Evolutionary conservation across 1,284 basidiomycete genomes (phyloP).

Genomic region (Coniferiporia sulphurascens): DNA sequence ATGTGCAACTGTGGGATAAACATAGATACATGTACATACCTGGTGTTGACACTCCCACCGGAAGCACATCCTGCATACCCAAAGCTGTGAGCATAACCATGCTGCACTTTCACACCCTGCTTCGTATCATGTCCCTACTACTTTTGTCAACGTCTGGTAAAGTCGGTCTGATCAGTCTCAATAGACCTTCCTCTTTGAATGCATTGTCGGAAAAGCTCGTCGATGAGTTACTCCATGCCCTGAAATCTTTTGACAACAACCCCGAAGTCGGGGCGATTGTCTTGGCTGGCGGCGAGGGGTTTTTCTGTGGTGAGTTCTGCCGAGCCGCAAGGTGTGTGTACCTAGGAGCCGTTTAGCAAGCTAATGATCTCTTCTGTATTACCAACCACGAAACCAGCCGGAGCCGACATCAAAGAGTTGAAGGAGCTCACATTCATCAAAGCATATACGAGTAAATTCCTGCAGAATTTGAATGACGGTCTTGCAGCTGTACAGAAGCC

Average conservation of each 20-base stretch:
- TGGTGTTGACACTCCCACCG: slow-evolving; percentile 8
- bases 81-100: neutral
- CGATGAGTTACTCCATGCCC: slow-evolving; percentile 38
- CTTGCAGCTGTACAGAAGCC: slow-evolving; percentile 53
- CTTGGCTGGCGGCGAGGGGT: slow-evolving; percentile 56
- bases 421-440: slow-evolving; percentile 38
- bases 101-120: neutral
- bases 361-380: neutral
- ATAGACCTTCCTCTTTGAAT: slow-evolving; percentile 59
- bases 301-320: slow-evolving; percentile 40
- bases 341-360: neutral
- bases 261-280: slow-evolving; percentile 47
- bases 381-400: slow-evolving; percentile 25
- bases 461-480: slow-evolving; percentile 49
- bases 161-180: slow-evolving; percentile 31
- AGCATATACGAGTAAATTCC: slow-evolving; percentile 56
- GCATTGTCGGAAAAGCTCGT: slow-evolving; percentile 49
- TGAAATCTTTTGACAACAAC: slow-evolving; percentile 39
- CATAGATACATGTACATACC: slow-evolving; percentile 2
- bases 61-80: neutral
- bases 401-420: slow-evolving; percentile 37
- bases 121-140: slow-evolving; percentile 3
- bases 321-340: neutral
- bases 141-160: slow-evolving; percentile 10
- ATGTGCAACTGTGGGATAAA: neutral